Evolutionary conservation across 108 stramenopile species (phyloP).

Genomic region (Discostella pseudostelligera): DNA sequence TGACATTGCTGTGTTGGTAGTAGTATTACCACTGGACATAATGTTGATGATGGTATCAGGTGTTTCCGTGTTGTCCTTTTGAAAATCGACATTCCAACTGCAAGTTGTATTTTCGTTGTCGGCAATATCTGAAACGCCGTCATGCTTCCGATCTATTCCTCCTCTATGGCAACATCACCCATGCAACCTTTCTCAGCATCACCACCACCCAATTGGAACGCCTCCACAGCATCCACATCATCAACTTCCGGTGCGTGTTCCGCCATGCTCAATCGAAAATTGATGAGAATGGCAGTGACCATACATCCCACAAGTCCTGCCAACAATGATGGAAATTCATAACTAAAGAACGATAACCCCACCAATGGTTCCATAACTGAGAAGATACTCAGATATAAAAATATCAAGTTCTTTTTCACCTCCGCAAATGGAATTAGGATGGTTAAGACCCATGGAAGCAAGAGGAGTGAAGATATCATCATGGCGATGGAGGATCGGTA

Average conservation of each 20-base stretch:
- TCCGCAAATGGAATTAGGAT: constrained; percentile 46
- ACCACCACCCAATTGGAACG: not conserved
- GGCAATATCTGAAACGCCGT: no score
- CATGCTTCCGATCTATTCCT: no score
- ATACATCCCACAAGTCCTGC: constrained; percentile 59
- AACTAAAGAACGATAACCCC: constrained; percentile 46
- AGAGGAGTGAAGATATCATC: constrained; percentile 43
- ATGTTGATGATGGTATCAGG: no score
- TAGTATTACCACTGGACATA: no score
- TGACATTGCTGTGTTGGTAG: no score
- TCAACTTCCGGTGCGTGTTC: constrained; percentile 15
- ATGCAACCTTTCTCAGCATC: not conserved
- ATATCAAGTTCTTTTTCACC: constrained; percentile 50
- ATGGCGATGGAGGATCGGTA: constrained; percentile 48
- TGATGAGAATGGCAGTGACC: constrained; percentile 48
- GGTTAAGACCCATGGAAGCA: constrained; percentile 46
- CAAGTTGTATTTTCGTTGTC: no score
- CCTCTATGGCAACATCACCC: no score
- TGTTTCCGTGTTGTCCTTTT: no score
- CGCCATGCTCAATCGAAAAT: constrained; percentile 36
- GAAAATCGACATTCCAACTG: no score
- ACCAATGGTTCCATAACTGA: constrained; percentile 43
- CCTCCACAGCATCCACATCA: constrained; percentile 4
- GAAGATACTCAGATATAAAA: constrained; percentile 38
- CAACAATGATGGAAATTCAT: constrained; percentile 64